Evolutionary conservation across 1,284 basidiomycete species (phyloP), one percentile per base, ranked within the genome.

Genomic region (Melampsora abietis-canadensis): DNA sequence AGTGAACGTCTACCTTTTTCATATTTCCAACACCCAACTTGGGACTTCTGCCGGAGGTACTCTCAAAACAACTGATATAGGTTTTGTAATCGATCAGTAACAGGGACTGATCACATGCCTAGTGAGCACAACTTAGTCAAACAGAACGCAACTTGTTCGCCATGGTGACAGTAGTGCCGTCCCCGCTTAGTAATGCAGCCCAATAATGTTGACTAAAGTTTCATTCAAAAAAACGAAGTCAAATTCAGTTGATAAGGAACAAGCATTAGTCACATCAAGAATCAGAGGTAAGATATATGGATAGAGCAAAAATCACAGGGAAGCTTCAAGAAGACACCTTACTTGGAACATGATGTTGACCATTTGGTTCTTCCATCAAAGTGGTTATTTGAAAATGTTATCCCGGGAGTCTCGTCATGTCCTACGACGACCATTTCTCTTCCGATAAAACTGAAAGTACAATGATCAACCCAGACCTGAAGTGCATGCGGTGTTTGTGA

Each of bases 381-480:
- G 6, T 66, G n/a, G 62, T 75, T 75, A 27, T 75, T 75, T 10
- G 61, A 63, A 54, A 72, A 12, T 19, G 64, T 61, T 34, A 75
- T 57, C 21, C 34, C 57, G 5, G 37, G 61, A 7, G 17, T 51
- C 21, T 51, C 15, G 15, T 24, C 48, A 24, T n/a, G 17, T n/a
- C 21, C 48, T 24, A 51, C 17, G 14, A 68, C 73, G 21, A 75
- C 61, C 65, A 75, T 67, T 63, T 75, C 64, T 40, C 73, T 64
- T 10, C 73, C 73, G 30, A 75, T 63, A 31, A 48, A 8, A 44
- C 65, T 68, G 17, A 75, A 68, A 6, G 73, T 48, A 47, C 73
- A 75, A 63, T 75, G 73, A 48, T 75, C 73, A 21, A 75, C 66
- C 73, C 64, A 75, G 44, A 75, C 51, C 73, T 75, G 44, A 61